Conservation (phyloP, 164 flowering plant genomes). For the Vitis rotundifolia region DNA sequence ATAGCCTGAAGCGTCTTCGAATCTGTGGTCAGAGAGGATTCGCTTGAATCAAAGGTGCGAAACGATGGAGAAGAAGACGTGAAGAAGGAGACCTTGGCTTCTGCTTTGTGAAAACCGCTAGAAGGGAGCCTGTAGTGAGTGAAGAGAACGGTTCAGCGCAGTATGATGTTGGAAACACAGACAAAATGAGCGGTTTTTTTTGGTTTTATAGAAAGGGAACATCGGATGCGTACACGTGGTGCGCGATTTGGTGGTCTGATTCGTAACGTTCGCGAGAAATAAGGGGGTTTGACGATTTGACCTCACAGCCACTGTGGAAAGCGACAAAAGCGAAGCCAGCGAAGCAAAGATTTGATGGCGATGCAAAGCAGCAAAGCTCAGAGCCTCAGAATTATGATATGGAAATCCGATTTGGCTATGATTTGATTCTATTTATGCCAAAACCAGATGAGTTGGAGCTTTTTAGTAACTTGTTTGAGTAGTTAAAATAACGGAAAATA, state of each 20-base stretch:
- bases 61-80: neutral
- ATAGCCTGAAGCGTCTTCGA: slow-evolving; percentile 15
- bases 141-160: slow-evolving; percentile 31
- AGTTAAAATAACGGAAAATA: no score
- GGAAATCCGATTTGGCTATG: no score
- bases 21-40: neutral
- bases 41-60: neutral
- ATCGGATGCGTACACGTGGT: slow-evolving; percentile 20
- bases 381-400: no score
- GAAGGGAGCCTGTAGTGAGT: neutral
- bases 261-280: neutral
- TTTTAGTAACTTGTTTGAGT: no score
- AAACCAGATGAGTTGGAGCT: no score
- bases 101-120: slow-evolving; percentile 34
- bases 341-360: no score
- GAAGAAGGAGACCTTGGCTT: neutral
- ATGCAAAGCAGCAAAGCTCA: no score
- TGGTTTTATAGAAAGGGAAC: neutral
- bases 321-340: no score
- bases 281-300: no score
- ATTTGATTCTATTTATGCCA: no score
- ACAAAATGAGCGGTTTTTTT: slow-evolving; percentile 9
- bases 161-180: slow-evolving; percentile 7
- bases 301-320: no score
- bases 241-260: slow-evolving; percentile 10